Evolutionary conservation across 2,329 filamentous ascomycete genomes (phyloP).

Genomic region (Exophiala bonariae): DNA sequence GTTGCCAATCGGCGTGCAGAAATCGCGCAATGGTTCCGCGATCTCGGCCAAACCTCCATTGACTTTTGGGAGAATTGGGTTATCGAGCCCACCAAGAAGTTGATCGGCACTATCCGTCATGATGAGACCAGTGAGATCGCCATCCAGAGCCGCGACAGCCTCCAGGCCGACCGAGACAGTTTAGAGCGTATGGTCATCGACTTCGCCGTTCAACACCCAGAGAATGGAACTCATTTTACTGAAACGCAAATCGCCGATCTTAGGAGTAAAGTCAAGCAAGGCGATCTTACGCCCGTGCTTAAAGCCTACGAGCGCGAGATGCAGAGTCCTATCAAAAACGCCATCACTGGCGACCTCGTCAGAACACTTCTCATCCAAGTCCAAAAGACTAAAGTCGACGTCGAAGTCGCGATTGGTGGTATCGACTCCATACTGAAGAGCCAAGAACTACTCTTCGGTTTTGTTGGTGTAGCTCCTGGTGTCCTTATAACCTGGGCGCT

Average conservation of each 20-base stretch:
- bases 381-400: slow-evolving; percentile 98
- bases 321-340: slow-evolving; percentile 75
- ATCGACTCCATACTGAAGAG: slow-evolving; percentile 94
- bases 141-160: slow-evolving; percentile 90
- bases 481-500: slow-evolving; percentile 81
- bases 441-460: slow-evolving; percentile 93
- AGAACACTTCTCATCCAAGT: slow-evolving; percentile 92
- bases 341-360: slow-evolving; percentile 81
- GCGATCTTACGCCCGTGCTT: slow-evolving; percentile 88
- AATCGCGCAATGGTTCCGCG: slow-evolving; percentile 75
- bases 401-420: slow-evolving; percentile 92
- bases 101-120: slow-evolving; percentile 90
- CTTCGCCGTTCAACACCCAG: slow-evolving; percentile 81
- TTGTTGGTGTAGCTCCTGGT: slow-evolving; percentile 89
- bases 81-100: slow-evolving; percentile 75
- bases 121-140: slow-evolving; percentile 91
- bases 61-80: slow-evolving; percentile 99
- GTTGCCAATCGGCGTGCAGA: slow-evolving; percentile 73
- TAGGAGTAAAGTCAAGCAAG: slow-evolving; percentile 77
- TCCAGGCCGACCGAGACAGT: slow-evolving; percentile 86
- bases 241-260: slow-evolving; percentile 73
- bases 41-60: slow-evolving; percentile 73
- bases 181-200: slow-evolving; percentile 98
- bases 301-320: slow-evolving; percentile 90
- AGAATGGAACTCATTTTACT: slow-evolving; percentile 55